phyloP scores from a whole-genome alignment of 192 early-diverging fungal genomes.

The Rhizophagus sp. region DNA sequence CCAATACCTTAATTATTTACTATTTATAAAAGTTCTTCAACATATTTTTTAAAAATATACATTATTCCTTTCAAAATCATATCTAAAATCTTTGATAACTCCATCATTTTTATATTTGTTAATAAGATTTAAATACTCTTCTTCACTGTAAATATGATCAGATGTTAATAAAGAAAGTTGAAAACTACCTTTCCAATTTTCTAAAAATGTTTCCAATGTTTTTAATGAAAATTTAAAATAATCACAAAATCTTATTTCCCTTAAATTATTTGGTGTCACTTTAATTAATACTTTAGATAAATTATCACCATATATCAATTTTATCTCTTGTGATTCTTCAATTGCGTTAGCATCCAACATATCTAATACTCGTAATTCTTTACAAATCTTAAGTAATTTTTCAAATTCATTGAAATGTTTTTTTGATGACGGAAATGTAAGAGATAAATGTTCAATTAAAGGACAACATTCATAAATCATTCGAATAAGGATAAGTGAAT shows the following conservation, averaged over 20 bases:
- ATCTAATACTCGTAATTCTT: background rate
- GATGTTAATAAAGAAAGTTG: background rate
- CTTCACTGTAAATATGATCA: background rate
- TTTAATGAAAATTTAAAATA: background rate
- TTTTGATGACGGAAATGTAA: background rate
- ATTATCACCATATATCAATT: background rate
- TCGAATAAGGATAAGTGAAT: background rate
- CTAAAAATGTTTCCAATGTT: background rate
- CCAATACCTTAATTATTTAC: too few species aligned
- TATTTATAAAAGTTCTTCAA: too few species aligned
- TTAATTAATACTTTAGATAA: background rate
- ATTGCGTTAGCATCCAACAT: background rate
- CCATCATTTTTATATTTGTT: background rate
- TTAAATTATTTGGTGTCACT: background rate
- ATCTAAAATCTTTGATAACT: background rate
- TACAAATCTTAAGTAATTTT: background rate
- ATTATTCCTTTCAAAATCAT: background rate
- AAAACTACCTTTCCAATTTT: background rate
- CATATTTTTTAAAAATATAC: too few species aligned
- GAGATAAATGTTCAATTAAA: background rate
- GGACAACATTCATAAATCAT: background rate
- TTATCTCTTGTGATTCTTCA: background rate
- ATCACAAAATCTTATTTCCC: background rate
- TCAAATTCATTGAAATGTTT: background rate
- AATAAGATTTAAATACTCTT: background rate